Base-by-base conservation (phyloP, 2,329 filamentous ascomycete species). In the Epichloe sp. region DNA sequence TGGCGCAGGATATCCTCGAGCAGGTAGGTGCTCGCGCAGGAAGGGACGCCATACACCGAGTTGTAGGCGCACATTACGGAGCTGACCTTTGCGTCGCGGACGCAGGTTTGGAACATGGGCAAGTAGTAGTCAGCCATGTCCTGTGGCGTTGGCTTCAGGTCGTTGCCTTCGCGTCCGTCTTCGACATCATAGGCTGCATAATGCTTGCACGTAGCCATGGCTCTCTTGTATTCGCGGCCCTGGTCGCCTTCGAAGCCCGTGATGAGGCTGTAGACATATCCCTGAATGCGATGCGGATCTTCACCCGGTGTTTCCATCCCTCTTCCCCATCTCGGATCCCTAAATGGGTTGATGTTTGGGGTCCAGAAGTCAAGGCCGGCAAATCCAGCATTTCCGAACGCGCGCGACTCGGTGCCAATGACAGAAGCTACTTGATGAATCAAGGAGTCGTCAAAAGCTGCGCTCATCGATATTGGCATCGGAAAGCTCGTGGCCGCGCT, bases 41-140 rank as follows among this genome's bases (percentile, higher is more conserved):
- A 74, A 0, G 83, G 82, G 0, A 80, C 72, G 0, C 83, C 83
- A 52, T 86, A 84, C 41, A 86, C 70, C 0, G 79, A 68, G 55
- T 86, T 82, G 61, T 82, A 82, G 0, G 73, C 74, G 57, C 78
- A 81, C 79, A 82, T 82, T 55, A 82, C 69, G 36, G 79, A 81
- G 15, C 72, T 70, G 3, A 76, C 76, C 44, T 74, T 71, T 3
- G 75, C 73, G 58, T 82, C 77, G 11, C 76, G 70, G 44, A 75
- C 78, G 62, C 82, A 85, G 61, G 73, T 73, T 58, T 82, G 70
- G 66, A 86, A 86, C 0, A 80, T 75, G 1, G 78, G 80, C 41
- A 83, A 71, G 59, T 83, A 86, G 64, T 85, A 86, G 57, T 85
- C 82, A 0, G 76, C 72, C 4, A 86, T 65, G 53, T 87, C 83